phyloP scores from a whole-genome alignment of 306 rosid species.

The Pterocarpus macrocarpus region DNA sequence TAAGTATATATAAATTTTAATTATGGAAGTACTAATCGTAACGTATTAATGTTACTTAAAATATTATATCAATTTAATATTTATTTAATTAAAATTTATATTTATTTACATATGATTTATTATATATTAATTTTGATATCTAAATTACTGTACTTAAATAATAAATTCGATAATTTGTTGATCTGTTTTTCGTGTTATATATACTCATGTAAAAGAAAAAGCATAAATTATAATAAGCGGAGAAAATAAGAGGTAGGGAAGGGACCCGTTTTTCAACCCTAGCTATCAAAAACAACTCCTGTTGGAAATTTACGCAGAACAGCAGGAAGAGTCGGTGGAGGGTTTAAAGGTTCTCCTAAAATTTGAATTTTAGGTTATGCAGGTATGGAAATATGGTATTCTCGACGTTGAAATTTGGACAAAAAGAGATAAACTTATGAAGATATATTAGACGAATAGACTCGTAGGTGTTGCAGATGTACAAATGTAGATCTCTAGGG shows the following conservation, averaged over 20 bases:
- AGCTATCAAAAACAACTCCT: neutral
- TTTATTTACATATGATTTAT: too few species aligned
- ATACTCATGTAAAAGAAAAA: neutral
- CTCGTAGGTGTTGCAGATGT: neutral
- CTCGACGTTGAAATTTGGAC: slow-evolving; percentile 24
- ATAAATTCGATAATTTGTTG: neutral
- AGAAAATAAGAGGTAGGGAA: neutral
- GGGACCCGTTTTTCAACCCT: neutral
- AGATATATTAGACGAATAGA: neutral
- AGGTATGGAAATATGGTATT: slow-evolving; percentile 33
- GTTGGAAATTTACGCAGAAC: slow-evolving; percentile 19
- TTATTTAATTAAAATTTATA: too few species aligned
- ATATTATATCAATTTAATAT: too few species aligned
- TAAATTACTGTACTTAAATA: too few species aligned
- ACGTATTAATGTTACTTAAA: too few species aligned
- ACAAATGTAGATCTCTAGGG: neutral
- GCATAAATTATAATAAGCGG: neutral
- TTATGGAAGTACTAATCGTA: too few species aligned
- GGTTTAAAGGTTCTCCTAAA: neutral
- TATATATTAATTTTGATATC: too few species aligned
- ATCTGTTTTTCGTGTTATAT: neutral
- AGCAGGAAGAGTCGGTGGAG: neutral
- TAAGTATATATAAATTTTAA: too few species aligned
- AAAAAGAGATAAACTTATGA: neutral
- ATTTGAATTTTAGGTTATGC: slow-evolving; percentile 21